Evolutionary conservation across 768 basidiomycete genomes (phyloP), one percentile per base, ranked within the genome.

Genomic region (Naganishia vishniacii): DNA sequence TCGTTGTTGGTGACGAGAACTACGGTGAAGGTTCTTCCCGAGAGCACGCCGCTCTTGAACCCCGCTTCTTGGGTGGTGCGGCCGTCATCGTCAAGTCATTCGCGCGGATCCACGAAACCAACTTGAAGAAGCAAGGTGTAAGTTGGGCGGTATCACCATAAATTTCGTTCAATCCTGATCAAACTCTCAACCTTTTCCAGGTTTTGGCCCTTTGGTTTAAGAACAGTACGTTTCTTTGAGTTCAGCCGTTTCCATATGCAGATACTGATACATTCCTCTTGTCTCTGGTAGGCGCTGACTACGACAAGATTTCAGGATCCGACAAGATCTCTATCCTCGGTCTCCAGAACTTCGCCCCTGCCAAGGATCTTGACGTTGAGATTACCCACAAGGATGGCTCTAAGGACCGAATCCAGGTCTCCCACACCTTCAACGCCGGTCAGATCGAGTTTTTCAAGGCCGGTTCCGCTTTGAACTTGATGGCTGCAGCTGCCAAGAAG

Each of bases 381-480:
- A 81, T 83, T 70, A 90, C 90, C 80, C 95, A 97, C 80, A 77
- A 82, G 66, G 86, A 94, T 75, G 90, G 91, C 41, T 80, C 81
- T 61, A 82, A 81, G 71, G 87, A 90, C 82, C 83, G 88, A 73
- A 82, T 94, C 68, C 49, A 83, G 20, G 85, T 92, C 65, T 88
- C 90, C 25, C 91, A 95, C 79, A 88, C 90, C 11, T 97, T 95
- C 83, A 97, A 98, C 75, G 87, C 90, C 79, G 91, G 91, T 47
- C 93, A 95, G 80, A 93, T 95, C 74, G 89, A 84, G 71, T 95
- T 93, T 93, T 95, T 95, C 86, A 93, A 92, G 83, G 91, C 91
- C 72, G 93, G 94, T 40, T 91, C 88, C 69, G 74, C 74, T 9
- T 63, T 75, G 4, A 75, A 75, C 72, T 69, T 72, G 73, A 75